Conservation (phyloP, 192 early-diverging fungal genomes). For the Paraglomus occultum region DNA sequence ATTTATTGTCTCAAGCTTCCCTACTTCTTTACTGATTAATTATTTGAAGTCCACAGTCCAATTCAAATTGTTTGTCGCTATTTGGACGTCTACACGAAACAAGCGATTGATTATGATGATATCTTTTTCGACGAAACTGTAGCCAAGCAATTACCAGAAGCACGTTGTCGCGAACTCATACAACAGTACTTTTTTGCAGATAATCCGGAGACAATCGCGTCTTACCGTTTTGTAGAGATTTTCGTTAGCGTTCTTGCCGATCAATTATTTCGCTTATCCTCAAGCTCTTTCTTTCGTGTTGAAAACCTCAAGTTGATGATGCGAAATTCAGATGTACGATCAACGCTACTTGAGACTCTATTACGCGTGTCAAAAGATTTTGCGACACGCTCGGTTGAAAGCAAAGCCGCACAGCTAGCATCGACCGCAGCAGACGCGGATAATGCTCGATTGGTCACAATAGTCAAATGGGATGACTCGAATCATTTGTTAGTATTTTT, state of each 20-base stretch:
- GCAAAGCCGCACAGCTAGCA: slow-evolving; percentile 3
- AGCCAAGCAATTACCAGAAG: background rate
- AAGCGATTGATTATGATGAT: background rate
- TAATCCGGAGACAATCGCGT: slow-evolving; percentile 4
- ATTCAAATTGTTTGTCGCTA: slow-evolving; percentile 10
- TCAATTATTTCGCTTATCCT: slow-evolving; percentile 28
- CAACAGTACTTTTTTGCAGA: slow-evolving; percentile 25
- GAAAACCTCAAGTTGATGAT: slow-evolving; percentile 16
- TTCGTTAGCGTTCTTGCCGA: slow-evolving; percentile 31
- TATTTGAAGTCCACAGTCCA: slow-evolving; percentile 22
- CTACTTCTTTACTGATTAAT: slow-evolving; percentile 2
- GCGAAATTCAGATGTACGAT: background rate
- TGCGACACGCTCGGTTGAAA: slow-evolving; percentile 28
- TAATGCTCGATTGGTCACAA: background rate
- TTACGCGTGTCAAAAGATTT: slow-evolving; percentile 26
- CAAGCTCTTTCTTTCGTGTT: slow-evolving; percentile 26
- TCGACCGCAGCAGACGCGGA: background rate
- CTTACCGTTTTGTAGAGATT: slow-evolving; percentile 29
- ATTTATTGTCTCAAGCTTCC: background rate
- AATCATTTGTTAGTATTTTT: slow-evolving; percentile 32
- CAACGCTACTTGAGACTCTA: slow-evolving; percentile 22
- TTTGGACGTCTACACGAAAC: slow-evolving; percentile 2
- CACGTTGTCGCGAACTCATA: slow-evolving; percentile 16
- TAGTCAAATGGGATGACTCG: slow-evolving; percentile 27
- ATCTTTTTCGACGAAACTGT: slow-evolving; percentile 15